phyloP scores from a whole-genome alignment of 176 grass and related monocot genomes.

The Carex cristatella region DNA sequence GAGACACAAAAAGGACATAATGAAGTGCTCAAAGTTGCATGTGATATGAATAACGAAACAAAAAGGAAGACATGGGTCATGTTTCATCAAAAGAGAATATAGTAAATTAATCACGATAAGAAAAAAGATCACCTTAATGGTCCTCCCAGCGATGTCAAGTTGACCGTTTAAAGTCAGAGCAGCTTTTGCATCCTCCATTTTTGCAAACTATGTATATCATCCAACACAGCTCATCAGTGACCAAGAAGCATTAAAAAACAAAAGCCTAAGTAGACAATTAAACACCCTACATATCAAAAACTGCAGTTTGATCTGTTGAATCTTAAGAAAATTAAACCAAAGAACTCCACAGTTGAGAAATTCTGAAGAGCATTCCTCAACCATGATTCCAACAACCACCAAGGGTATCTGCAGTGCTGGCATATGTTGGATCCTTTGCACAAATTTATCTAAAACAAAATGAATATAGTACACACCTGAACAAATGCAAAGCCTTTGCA shows the following conservation, averaged over 20 bases:
- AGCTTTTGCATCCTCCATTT: conserved; percentile 92
- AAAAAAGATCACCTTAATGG: conserved; percentile 69
- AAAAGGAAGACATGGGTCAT: background rate
- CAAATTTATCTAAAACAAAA: background rate
- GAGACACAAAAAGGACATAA: background rate
- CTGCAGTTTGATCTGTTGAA: background rate
- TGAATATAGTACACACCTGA: conserved; percentile 30
- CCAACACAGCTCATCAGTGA: conserved; percentile 15
- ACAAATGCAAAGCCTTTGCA: conserved; percentile 98
- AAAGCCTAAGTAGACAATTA: background rate
- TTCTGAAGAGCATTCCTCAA: conserved; percentile 8
- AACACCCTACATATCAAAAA: background rate
- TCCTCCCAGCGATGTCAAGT: conserved; percentile 94
- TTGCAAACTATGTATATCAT: conserved; percentile 56
- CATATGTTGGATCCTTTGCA: background rate
- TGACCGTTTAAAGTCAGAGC: conserved; percentile 94
- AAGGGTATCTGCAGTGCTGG: background rate
- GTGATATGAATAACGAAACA: conserved; percentile 18
- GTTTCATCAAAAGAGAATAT: conserved; percentile 7
- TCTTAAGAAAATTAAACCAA: background rate
- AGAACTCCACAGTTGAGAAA: background rate
- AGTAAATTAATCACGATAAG: background rate
- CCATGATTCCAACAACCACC: background rate
- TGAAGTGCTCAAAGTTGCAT: background rate
- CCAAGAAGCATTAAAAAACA: background rate